Evolutionary conservation across 148 eudicot species (phyloP).

Genomic region (Silene conica): DNA sequence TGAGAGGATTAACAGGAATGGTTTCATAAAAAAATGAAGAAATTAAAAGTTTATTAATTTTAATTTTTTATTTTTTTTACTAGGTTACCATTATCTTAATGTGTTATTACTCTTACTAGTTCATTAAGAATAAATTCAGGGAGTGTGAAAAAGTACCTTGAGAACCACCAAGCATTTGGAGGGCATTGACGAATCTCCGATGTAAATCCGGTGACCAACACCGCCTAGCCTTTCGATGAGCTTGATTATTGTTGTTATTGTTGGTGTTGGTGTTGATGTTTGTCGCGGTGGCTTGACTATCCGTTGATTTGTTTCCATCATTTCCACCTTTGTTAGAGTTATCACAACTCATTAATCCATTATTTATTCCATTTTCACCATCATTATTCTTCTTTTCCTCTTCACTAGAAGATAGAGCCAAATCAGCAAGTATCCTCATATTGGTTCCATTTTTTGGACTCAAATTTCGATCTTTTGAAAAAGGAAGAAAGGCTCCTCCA

Average conservation of each 20-base stretch:
- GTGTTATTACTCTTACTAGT: background rate
- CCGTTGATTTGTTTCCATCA: conserved; percentile 21
- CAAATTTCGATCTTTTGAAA: conserved; percentile 47
- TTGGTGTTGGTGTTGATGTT: conserved; percentile 20
- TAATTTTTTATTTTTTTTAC: background rate
- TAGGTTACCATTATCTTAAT: background rate
- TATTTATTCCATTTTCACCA: conserved; percentile 27
- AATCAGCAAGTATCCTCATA: conserved; percentile 39
- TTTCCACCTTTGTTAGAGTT: conserved; percentile 34
- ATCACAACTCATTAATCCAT: conserved; percentile 36
- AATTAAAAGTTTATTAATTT: too few relatives aligned
- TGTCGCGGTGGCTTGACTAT: conserved; percentile 32
- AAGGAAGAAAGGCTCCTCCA: conserved; percentile 82
- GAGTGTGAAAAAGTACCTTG: conserved; percentile 50
- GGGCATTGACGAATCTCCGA: conserved; percentile 91
- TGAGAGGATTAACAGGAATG: too few relatives aligned
- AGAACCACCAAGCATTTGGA: conserved; percentile 96
- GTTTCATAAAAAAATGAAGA: too few relatives aligned
- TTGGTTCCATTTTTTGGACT: conserved; percentile 8
- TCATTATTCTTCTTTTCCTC: conserved; percentile 43
- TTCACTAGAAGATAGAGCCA: conserved; percentile 59
- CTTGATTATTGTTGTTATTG: conserved; percentile 28
- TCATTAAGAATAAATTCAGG: background rate
- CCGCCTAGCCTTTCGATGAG: conserved; percentile 77
- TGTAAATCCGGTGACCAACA: conserved; percentile 99